Evolutionary conservation across 768 basidiomycete genomes (phyloP).

Genomic region (Hypsizygus marmoreus): DNA sequence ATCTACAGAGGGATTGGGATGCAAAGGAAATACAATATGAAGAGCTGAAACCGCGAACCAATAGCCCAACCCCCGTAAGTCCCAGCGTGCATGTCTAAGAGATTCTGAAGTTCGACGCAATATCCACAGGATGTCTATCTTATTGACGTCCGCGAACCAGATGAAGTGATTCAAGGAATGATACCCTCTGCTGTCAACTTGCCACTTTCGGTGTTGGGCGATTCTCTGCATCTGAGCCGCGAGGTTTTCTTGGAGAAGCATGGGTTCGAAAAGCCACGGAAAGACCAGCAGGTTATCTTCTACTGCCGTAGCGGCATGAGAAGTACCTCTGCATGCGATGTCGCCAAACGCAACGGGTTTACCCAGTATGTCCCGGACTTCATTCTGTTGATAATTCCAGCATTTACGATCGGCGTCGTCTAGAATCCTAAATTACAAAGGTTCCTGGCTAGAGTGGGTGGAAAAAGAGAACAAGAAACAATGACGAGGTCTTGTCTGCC

Average conservation of each 20-base stretch:
- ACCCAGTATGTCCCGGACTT: slow-evolving; percentile 79
- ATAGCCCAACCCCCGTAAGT: slow-evolving; percentile 69
- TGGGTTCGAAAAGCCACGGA: slow-evolving; percentile 75
- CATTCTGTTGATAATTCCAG: too few relatives aligned
- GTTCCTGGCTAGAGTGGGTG: slow-evolving; percentile 89
- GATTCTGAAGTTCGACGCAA: slow-evolving; percentile 11
- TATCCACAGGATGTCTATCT: slow-evolving; percentile 61
- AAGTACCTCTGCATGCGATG: slow-evolving; percentile 78
- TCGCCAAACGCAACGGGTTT: slow-evolving; percentile 80
- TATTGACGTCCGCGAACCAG: slow-evolving; percentile 91
- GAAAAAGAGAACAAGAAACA: slow-evolving; percentile 44
- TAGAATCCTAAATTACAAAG: slow-evolving; percentile 76
- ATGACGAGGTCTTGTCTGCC: not conserved
- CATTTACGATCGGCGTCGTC: slow-evolving; percentile 3
- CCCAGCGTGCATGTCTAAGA: slow-evolving; percentile 1
- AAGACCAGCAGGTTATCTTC: slow-evolving; percentile 77
- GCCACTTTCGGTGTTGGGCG: slow-evolving; percentile 77
- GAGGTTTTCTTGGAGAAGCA: slow-evolving; percentile 60
- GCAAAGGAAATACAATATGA: slow-evolving; percentile 74
- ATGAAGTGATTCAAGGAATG: slow-evolving; percentile 88
- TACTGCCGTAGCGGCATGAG: slow-evolving; percentile 91
- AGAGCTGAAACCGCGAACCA: slow-evolving; percentile 76
- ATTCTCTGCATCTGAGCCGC: slow-evolving; percentile 59
- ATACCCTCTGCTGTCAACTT: slow-evolving; percentile 93
- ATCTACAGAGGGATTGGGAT: slow-evolving; percentile 74